phyloP scores from a whole-genome alignment of 495 filamentous ascomycete genomes.

The Chlorociboria aeruginascens region DNA sequence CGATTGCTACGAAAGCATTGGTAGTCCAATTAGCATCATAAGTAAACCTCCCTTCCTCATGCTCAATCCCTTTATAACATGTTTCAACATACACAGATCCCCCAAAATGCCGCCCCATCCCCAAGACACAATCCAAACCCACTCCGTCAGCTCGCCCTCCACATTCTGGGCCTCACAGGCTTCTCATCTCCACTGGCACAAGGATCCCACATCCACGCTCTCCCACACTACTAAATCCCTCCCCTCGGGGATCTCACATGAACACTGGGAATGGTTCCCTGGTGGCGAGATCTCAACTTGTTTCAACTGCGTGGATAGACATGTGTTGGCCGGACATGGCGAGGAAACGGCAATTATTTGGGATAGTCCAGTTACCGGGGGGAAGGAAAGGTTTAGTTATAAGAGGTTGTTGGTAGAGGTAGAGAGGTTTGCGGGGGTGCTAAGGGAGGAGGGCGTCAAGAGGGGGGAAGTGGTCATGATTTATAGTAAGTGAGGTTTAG shows the following conservation, averaged over 20 bases:
- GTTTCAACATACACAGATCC: neutral
- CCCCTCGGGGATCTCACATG: conserved; percentile 26
- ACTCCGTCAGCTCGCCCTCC: conserved; percentile 49
- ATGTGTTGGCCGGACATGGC: conserved; percentile 66
- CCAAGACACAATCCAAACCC: conserved; percentile 38
- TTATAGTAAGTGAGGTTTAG: conserved; percentile 51
- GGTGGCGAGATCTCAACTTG: conserved; percentile 81
- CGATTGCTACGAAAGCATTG: no score
- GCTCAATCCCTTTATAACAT: no score
- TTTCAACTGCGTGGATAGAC: conserved; percentile 84
- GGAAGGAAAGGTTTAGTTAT: conserved; percentile 63
- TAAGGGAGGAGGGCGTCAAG: conserved; percentile 71
- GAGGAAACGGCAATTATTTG: conserved; percentile 66
- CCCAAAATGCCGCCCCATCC: conserved; percentile 20
- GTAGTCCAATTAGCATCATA: no score
- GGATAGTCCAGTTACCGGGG: conserved; percentile 76
- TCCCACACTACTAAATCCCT: conserved; percentile 30
- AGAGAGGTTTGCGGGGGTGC: conserved; percentile 68
- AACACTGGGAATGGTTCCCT: conserved; percentile 79
- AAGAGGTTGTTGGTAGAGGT: conserved; percentile 68
- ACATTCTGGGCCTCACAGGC: conserved; percentile 72
- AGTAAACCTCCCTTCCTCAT: no score
- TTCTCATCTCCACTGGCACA: conserved; percentile 67
- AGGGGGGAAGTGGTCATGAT: conserved; percentile 87
- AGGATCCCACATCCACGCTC: conserved; percentile 41